Percentiles rank a stretch among this genome's conserved stretches.
Conservation (phyloP, 306 rosid species). For the Hippophae tibetana region DNA sequence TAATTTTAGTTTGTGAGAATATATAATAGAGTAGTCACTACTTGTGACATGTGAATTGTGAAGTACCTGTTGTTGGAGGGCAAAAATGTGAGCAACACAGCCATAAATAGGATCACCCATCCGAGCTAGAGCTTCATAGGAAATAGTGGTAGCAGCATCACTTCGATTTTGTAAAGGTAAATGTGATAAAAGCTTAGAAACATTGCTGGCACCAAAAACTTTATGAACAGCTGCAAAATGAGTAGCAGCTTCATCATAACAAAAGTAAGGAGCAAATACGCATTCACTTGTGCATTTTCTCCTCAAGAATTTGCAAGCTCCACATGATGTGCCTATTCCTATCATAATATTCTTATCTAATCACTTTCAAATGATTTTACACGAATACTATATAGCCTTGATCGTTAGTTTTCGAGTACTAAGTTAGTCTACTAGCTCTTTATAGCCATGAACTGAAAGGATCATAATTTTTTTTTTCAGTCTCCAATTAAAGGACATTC, state of each 20-base stretch:
- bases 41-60: neutral
- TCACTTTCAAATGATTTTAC: conserved; percentile 20
- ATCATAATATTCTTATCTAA: conserved; percentile 34
- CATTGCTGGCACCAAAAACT: conserved; percentile 82
- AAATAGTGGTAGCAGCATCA: conserved; percentile 66
- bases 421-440: conserved; percentile 34
- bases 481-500: conserved; percentile 22
- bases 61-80: conserved; percentile 70
- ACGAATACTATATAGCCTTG: conserved; percentile 14
- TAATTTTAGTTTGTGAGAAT: no score
- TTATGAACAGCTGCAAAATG: conserved; percentile 84
- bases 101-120: conserved; percentile 72
- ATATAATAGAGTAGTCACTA: neutral
- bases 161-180: conserved; percentile 55
- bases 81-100: conserved; percentile 70
- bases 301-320: conserved; percentile 84
- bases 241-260: conserved; percentile 58
- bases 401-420: conserved; percentile 1
- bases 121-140: conserved; percentile 77
- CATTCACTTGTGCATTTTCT: conserved; percentile 63
- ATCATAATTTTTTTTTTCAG: conserved; percentile 21
- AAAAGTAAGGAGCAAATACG: conserved; percentile 75
- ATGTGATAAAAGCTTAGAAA: conserved; percentile 55
- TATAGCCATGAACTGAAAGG: conserved; percentile 42
- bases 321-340: conserved; percentile 70